Base-by-base conservation (phyloP, 768 basidiomycete species). In the Brasilioporus rufonigricans region DNA sequence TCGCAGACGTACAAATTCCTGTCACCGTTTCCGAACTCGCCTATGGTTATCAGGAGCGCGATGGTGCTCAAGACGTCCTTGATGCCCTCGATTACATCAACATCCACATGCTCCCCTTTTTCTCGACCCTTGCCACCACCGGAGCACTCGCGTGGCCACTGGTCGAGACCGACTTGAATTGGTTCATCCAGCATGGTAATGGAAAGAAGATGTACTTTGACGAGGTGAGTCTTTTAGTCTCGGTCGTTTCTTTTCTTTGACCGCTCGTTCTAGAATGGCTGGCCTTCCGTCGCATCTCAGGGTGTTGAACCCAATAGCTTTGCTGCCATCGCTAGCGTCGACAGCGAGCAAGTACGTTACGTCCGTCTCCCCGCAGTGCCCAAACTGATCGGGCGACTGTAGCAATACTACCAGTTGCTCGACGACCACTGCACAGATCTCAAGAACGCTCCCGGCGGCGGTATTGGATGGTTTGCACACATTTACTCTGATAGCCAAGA, bases 391-490 rank as follows among this genome's bases (percentile, higher is more conserved):
- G 13, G 32, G 4, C 53, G 19, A 23, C 10, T 36, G 21, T 50
- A 61, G 57, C 58, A 87, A 53, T 91, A 89, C 63, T 89, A 75
- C 57, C 68, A 69, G 19, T 67, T 91, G 13, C 78, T 91, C 16
- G 86, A 91, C 59, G 65, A 73, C 1, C 79, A 86, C 51, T 91
- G 89, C 62, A 62, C 73, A 11, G 76, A 82, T 61, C 75, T 91
- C 62, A 91, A 91, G 70, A 62, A 58, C 0, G 79, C 80, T 24
- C 57, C 70, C 27, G 79, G 79, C 3, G 87, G 87, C 21, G 87
- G 87, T 23, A 72, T 90, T 33, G 87, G 89, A 12, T 91, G 89
- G 89, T 91, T 91, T 61, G 86, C 86, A 26, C 89, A 91, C 65
- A 84, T 90, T 50, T 90, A 89, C 63, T 82, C 83, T 2, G 89